Base-by-base conservation (phyloP, 805 yeast species). In the Wickerhamomyces sydowiorum region DNA sequence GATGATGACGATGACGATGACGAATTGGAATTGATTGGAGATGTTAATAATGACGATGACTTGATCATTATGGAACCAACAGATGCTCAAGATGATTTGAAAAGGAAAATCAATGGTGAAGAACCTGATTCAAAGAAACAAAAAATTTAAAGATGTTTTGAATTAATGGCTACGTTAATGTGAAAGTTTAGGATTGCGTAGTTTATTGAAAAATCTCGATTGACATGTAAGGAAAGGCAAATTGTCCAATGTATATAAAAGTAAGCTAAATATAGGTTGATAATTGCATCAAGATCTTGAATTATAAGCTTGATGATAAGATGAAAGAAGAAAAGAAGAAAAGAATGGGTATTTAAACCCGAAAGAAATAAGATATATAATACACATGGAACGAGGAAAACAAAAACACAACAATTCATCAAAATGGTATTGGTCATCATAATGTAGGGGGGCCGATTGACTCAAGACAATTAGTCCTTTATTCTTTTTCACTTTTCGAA, bases 1-100 rank as follows among this genome's bases (percentile, higher is more conserved):
- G 57, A 46, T 1, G 57, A 48, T n/a, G 43, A 44, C n/a, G 53
- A 43, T 1, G 47, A 49, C 25, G 31, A 44, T 28, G 52, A 52
- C 8, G 49, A 45, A 13, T 38, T 50, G 7, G 50, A 49, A 22
- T 29, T 54, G 18, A n/a, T 41, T 36, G 54, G 42, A 2, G 45
- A 36, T 7, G 43, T 36, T 14, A 43, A 53, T 23, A 53, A 48
- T 30, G 50, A 45, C 28, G 60, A 47, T 37, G 42, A 41, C 19
- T 41, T 49, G 4, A 48, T 57, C 6, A 44, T 48, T 12, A 35
- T 47, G 9, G 57, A 57, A 37, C 41, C 33, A 17, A 37, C 48
- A 27, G 60, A 50, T 32, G 35, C 4, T 19, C 14, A 20, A 19
- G 18, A 5, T 28, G 29, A 8, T 8, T 21, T 13, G 44, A 39